Percentiles rank a stretch among this genome's conserved stretches.
These are phyloP conservation scores for Calonectria henricotiae DNA, from an alignment of 2,329 filamentous ascomycete genomes.

Conservation along the genomic window DNA sequence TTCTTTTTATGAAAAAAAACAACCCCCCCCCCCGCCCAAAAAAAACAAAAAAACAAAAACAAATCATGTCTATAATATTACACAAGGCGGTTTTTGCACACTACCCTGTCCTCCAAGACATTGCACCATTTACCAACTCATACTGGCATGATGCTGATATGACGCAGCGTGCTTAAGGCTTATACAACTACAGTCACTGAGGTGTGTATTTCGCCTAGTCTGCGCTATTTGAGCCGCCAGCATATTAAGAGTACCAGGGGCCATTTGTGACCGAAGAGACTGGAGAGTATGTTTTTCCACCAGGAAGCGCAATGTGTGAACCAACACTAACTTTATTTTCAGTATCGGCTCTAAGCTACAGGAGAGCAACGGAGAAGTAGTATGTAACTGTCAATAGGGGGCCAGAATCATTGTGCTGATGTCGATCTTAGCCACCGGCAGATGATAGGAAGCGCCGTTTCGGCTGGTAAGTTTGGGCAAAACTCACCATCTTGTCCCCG, in stretches of 20 bases:
- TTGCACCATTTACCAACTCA: not conserved
- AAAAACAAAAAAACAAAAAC: too few relatives aligned
- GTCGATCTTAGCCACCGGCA: not conserved
- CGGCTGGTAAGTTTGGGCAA: slow-evolving; percentile 22
- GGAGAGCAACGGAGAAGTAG: slow-evolving; percentile 13
- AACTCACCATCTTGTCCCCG: not conserved
- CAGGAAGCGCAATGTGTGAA: not conserved
- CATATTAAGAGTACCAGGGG: not conserved
- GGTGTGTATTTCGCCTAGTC: not conserved
- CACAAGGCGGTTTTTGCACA: too few relatives aligned
- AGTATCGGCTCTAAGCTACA: slow-evolving; percentile 12
- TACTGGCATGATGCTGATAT: not conserved
- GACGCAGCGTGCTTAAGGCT: not conserved
- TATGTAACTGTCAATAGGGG: not conserved
- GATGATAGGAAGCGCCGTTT: slow-evolving; percentile 18
- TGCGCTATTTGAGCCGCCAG: too few relatives aligned
- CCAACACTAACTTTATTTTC: not conserved
- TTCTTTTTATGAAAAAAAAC: too few relatives aligned
- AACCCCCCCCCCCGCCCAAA: too few relatives aligned
- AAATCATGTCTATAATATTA: not conserved
- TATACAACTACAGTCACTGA: slow-evolving; percentile 9
- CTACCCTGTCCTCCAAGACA: not conserved
- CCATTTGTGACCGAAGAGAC: slow-evolving; percentile 17
- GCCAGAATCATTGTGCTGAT: not conserved
- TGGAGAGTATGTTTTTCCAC: slow-evolving; percentile 5